Conservation (phyloP, 176 grass and related monocot species). For the Aegilops tauschii region DNA sequence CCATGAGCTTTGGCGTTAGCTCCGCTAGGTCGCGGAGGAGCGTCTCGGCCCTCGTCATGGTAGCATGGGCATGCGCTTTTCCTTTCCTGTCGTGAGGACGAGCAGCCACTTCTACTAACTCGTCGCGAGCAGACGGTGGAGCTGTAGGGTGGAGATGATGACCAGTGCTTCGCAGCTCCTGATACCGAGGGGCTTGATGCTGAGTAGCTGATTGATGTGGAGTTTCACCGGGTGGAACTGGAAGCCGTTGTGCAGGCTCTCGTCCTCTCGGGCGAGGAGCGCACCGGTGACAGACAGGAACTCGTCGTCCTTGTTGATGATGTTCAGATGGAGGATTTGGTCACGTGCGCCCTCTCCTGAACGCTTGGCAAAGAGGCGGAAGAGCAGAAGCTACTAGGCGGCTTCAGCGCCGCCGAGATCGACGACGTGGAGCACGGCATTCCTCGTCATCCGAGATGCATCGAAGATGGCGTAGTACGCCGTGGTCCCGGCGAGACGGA, state of each 20-base stretch:
- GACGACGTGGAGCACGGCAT: conserved; percentile 42
- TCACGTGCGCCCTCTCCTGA: not conserved
- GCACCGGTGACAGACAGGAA: conserved; percentile 20
- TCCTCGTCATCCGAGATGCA: conserved; percentile 20
- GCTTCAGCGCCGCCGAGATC: conserved; percentile 47
- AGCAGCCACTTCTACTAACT: not conserved
- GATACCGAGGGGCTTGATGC: conserved; percentile 29
- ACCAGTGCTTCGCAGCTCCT: conserved; percentile 36
- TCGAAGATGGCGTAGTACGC: conserved; percentile 47
- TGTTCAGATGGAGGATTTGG: conserved; percentile 21
- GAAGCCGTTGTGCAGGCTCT: conserved; percentile 34
- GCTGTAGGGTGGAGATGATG: conserved; percentile 42
- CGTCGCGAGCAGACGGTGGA: conserved; percentile 43
- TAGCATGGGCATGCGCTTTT: not conserved
- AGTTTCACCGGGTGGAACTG: conserved; percentile 35
- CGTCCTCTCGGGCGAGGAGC: conserved; percentile 35
- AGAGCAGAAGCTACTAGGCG: conserved; percentile 46
- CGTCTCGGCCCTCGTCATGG: too few relatives aligned
- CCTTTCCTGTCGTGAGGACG: not conserved
- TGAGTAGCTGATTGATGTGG: conserved; percentile 7
- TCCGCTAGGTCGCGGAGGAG: too few relatives aligned
- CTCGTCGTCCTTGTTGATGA: conserved; percentile 31
- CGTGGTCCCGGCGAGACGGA: conserved; percentile 28
- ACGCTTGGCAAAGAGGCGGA: conserved; percentile 32
- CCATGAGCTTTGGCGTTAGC: too few relatives aligned